These are phyloP conservation scores for Ganoderma multipileum DNA, from an alignment of 1,284 basidiomycete genomes.

Conservation along the genomic window DNA sequence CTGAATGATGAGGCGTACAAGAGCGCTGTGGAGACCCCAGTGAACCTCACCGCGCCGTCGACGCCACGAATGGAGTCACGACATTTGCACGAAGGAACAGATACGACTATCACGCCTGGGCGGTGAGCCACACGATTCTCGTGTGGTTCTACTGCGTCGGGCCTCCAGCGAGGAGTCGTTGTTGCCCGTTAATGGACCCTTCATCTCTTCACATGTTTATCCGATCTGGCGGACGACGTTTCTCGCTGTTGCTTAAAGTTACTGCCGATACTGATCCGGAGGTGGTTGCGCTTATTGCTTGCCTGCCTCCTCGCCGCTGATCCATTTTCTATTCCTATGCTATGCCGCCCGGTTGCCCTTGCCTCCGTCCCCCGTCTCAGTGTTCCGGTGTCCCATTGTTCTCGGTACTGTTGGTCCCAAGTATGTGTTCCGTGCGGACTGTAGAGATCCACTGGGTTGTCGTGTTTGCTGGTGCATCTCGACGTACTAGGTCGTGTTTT, in stretches of 20 bases:
- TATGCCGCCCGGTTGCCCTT: constrained; percentile 3
- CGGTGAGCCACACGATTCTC: constrained; percentile 12
- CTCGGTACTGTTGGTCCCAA: not conserved
- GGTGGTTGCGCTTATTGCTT: not conserved
- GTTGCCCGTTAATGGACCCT: constrained; percentile 11
- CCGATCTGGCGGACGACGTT: not conserved
- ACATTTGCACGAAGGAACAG: constrained; percentile 35
- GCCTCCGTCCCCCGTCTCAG: not conserved
- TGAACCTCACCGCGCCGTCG: constrained; percentile 24
- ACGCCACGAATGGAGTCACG: constrained; percentile 32
- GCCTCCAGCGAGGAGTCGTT: constrained; percentile 13
- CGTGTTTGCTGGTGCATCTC: not conserved
- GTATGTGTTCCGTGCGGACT: not conserved
- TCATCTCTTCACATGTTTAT: not conserved
- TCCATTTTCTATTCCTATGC: constrained; percentile 15
- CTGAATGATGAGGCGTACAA: constrained; percentile 24
- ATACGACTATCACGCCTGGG: constrained; percentile 32
- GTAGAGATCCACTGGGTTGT: not conserved
- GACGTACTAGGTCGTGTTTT: not conserved
- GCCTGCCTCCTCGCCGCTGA: not conserved
- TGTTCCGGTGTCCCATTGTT: not conserved
- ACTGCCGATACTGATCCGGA: not conserved
- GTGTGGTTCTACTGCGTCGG: not conserved
- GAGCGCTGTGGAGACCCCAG: constrained; percentile 26
- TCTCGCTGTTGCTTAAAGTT: not conserved